Base-by-base conservation (phyloP, 305 asterid species). In the Fraxinus sp. region DNA sequence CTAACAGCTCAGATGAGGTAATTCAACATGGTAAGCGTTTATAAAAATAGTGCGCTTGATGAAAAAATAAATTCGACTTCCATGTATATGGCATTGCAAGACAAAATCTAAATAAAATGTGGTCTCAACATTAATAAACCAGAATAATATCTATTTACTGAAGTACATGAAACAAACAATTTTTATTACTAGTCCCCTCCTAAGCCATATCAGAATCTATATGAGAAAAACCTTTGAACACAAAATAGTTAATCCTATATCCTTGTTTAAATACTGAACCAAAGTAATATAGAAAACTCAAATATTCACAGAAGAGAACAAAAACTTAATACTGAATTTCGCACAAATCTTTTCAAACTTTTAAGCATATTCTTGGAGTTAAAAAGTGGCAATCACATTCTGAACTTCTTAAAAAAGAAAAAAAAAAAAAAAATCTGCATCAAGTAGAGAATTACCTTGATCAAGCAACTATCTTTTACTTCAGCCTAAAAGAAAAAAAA, bases 401-500 rank as follows among this genome's bases (percentile, higher is more conserved):
- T 20, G 52, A 41, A 37, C 16, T 83, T 55, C 26, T 39, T 9
- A 1, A 73, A 14, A 55, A 5, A 37, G 32, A 16, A 32, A 3
- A 13, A 79, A 13, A 37, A n/a, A 84, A n/a, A 52, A 5, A 3
- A 36, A 37, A 3, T 57, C 16, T 55, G 73, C 5, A 79, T 36
- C 49, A 71, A 20, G 41, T 35, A 32, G 16, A 33, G 14, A 80
- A 28, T 68, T 80, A 76, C 86, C 75, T 13, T 20, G 32, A 79
- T 41, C 46, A 33, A 52, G 72, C 84, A 77, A 83, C 52, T 22
- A 13, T 71, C 33, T 37, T 13, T 20, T 9, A 49, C 62, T 24
- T 6, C 2, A 13, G 33, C 22, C 26, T 16, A 6, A 66, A 75
- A 7, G 8, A 30, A 41, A 1, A 9, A 77, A 77, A 77, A 33